Conservation (phyloP, 75 land plant species). For the Pinus albicaulis region DNA sequence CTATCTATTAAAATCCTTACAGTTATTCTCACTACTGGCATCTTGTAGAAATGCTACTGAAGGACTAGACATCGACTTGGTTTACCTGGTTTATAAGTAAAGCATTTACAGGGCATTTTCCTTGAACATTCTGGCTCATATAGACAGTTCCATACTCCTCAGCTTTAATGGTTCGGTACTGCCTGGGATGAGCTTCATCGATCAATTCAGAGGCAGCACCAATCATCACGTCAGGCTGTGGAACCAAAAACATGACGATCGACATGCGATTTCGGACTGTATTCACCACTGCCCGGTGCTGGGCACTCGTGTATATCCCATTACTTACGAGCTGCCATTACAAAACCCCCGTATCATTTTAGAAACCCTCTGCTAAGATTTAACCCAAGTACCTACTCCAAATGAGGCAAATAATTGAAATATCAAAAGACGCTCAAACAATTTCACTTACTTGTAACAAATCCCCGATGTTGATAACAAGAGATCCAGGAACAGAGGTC, state of each 20-base stretch:
- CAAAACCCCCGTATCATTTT: no score
- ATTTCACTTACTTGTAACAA: constrained; percentile 18
- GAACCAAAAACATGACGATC: constrained; percentile 29
- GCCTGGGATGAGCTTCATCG: constrained; percentile 13
- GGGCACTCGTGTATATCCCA: constrained; percentile 36
- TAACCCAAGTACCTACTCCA: no score
- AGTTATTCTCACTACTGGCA: no score
- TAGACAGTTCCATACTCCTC: background rate
- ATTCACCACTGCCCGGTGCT: constrained; percentile 41
- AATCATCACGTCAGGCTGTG: constrained; percentile 22
- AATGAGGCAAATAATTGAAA: background rate
- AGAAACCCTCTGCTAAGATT: no score
- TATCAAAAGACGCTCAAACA: background rate
- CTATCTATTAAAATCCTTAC: no score
- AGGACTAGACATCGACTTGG: no score
- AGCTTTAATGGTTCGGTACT: constrained; percentile 16
- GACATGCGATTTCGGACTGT: constrained; percentile 23
- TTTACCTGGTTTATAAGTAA: background rate
- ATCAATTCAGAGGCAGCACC: constrained; percentile 33
- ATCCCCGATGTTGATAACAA: constrained; percentile 34
- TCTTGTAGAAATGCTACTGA: no score
- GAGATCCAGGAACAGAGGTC: constrained; percentile 10
- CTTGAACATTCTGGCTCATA: background rate
- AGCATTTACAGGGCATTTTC: background rate
- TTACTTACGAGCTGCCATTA: constrained; percentile 42